A percentile compares a stretch with the other conserved stretches of the same genome.
Conservation (phyloP, 2,329 filamentous ascomycete species). For the Rhynchosporium secalis region DNA sequence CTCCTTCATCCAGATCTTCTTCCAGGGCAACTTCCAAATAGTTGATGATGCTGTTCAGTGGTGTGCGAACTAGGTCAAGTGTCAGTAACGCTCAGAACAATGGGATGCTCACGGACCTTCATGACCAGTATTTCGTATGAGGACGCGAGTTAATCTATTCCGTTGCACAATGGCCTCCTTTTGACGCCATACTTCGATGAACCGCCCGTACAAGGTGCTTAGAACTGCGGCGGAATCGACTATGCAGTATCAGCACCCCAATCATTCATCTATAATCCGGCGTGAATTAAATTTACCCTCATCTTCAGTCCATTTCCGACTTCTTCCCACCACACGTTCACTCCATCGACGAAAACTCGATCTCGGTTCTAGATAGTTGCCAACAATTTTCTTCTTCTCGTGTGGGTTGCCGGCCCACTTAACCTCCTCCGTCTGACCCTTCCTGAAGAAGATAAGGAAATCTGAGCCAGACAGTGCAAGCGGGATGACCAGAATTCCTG, state of each 20-base stretch:
- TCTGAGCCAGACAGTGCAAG: slow-evolving; percentile 25
- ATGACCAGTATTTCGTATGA: slow-evolving; percentile 69
- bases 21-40: slow-evolving; percentile 88
- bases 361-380: slow-evolving; percentile 27
- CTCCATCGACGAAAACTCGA: slow-evolving; percentile 31
- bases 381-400: slow-evolving; percentile 24
- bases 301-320: slow-evolving; percentile 32
- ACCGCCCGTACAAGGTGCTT: slow-evolving; percentile 29
- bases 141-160: slow-evolving; percentile 27
- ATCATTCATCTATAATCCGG: not conserved
- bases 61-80: slow-evolving; percentile 56
- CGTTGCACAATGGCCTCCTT: slow-evolving; percentile 29
- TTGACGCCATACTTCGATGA: slow-evolving; percentile 32
- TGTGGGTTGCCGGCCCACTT: slow-evolving; percentile 32
- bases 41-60: slow-evolving; percentile 89
- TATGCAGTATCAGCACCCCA: slow-evolving; percentile 7
- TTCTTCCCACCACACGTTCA: slow-evolving; percentile 28
- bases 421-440: slow-evolving; percentile 29
- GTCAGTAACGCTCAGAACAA: slow-evolving; percentile 3
- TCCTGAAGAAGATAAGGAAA: slow-evolving; percentile 32
- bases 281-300: slow-evolving; percentile 18
- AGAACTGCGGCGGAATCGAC: slow-evolving; percentile 31
- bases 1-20: slow-evolving; percentile 73
- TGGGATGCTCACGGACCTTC: slow-evolving; percentile 50
- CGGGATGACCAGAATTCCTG: slow-evolving; percentile 31